These are phyloP conservation scores for Emericellopsis terricola DNA, from an alignment of 495 filamentous ascomycete genomes.

Conservation along the genomic window DNA sequence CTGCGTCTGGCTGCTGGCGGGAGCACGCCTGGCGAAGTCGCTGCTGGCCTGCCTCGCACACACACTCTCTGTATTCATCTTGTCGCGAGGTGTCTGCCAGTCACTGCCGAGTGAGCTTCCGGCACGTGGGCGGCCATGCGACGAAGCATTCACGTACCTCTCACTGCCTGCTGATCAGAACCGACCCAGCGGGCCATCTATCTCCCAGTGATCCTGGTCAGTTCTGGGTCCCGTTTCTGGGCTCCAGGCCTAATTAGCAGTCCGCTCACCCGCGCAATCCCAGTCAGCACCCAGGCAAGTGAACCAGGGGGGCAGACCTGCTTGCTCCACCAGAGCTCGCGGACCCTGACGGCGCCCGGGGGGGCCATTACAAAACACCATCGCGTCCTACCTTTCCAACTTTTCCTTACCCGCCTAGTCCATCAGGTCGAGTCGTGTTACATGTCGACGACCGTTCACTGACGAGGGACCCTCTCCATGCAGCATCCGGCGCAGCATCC, in stretches of 20 bases:
- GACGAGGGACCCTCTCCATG: conserved; percentile 34
- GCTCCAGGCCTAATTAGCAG: conserved; percentile 3
- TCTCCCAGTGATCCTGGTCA: too few relatives aligned
- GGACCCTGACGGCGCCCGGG: conserved; percentile 17
- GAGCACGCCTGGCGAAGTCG: too few relatives aligned
- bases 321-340: conserved; percentile 5
- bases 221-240: too few relatives aligned
- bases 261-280: conserved; percentile 19
- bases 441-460: conserved; percentile 10
- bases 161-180: too few relatives aligned
- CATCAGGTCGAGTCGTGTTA: conserved; percentile 1
- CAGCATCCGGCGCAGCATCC: conserved; percentile 44
- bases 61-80: too few relatives aligned
- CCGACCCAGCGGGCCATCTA: too few relatives aligned
- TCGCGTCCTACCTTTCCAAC: conserved; percentile 18
- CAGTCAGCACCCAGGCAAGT: conserved; percentile 6
- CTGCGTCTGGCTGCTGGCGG: too few relatives aligned
- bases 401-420: conserved; percentile 8
- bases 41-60: too few relatives aligned
- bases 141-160: too few relatives aligned
- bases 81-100: too few relatives aligned
- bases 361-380: conserved; percentile 25
- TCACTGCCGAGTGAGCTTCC: too few relatives aligned
- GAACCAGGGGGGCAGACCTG: conserved; percentile 1
- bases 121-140: too few relatives aligned